Percentiles rank a stretch among this genome's conserved stretches.
Conservation (phyloP, 2,329 filamentous ascomycete genomes). For the Aspergillus piperis region DNA sequence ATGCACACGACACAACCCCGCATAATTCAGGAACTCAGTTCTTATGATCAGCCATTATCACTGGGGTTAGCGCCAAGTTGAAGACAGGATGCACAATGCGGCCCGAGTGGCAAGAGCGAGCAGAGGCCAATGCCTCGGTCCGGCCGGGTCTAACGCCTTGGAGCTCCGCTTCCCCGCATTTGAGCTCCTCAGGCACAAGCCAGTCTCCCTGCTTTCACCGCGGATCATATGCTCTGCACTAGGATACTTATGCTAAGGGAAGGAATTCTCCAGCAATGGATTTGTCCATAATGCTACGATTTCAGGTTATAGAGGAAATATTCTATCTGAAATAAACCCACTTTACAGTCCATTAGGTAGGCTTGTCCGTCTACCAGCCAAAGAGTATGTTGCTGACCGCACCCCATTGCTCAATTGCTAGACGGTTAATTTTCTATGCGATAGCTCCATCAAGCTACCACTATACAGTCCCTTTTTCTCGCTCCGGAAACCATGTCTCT, state of each 20-base stretch:
- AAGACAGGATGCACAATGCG: background rate
- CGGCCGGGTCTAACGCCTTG: slow-evolving; percentile 7
- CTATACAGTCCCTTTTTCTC: background rate
- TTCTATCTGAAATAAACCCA: background rate
- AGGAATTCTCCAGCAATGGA: background rate
- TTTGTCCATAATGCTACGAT: background rate
- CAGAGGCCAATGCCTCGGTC: slow-evolving; percentile 21
- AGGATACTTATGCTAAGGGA: background rate
- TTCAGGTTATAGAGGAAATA: background rate
- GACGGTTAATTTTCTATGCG: background rate
- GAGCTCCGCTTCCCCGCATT: slow-evolving; percentile 16
- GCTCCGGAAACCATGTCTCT: slow-evolving; percentile 51
- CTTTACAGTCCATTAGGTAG: background rate
- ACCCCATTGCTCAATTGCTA: background rate
- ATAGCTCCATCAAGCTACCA: background rate
- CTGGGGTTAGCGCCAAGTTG: background rate
- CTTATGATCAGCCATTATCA: background rate
- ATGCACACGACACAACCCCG: background rate
- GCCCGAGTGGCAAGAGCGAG: background rate
- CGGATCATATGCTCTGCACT: background rate
- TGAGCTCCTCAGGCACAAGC: background rate
- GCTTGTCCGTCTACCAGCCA: background rate
- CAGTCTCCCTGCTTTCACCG: background rate
- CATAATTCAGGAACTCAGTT: background rate
- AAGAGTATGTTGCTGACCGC: background rate